These are phyloP conservation scores for Neonectria faginata DNA, from an alignment of 2,329 filamentous ascomycete species.

Conservation along the genomic window DNA sequence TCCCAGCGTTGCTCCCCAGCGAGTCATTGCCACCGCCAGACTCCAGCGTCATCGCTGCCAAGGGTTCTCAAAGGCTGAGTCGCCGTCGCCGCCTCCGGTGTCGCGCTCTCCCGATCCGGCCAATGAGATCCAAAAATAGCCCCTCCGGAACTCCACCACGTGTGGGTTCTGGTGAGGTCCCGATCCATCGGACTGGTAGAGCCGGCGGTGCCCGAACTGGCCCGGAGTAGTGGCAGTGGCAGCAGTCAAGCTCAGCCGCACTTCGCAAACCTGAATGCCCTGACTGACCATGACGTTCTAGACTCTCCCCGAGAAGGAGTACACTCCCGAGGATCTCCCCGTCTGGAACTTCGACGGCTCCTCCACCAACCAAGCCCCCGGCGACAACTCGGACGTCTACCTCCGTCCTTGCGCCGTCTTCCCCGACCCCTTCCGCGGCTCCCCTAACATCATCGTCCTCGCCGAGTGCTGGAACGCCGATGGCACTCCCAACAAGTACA, in stretches of 20 bases:
- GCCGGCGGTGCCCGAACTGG: slow-evolving; percentile 27
- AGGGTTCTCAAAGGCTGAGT: slow-evolving; percentile 26
- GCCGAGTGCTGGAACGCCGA: slow-evolving; percentile 95
- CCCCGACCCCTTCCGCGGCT: slow-evolving; percentile 90
- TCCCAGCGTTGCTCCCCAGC: slow-evolving; percentile 16
- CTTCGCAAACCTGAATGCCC: neutral
- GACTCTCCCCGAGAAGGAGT: slow-evolving; percentile 64
- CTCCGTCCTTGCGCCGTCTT: slow-evolving; percentile 89
- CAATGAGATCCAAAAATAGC: slow-evolving; percentile 30
- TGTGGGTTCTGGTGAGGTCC: slow-evolving; percentile 19
- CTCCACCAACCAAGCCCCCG: slow-evolving; percentile 90
- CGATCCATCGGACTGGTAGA: slow-evolving; percentile 23
- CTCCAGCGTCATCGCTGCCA: slow-evolving; percentile 24
- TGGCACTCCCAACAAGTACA: slow-evolving; percentile 97
- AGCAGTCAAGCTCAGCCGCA: neutral
- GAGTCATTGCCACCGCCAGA: slow-evolving; percentile 19
- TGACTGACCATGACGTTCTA: slow-evolving; percentile 39
- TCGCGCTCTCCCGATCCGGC: slow-evolving; percentile 22
- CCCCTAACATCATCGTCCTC: slow-evolving; percentile 93
- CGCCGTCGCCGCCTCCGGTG: slow-evolving; percentile 23
- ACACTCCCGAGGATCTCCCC: slow-evolving; percentile 64
- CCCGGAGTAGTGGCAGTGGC: neutral
- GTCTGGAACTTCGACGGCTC: slow-evolving; percentile 77
- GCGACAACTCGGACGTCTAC: slow-evolving; percentile 98
- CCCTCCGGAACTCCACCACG: slow-evolving; percentile 3